Evolutionary conservation across 2,329 filamentous ascomycete species (phyloP).

Genomic region (Colletotrichum sp.): DNA sequence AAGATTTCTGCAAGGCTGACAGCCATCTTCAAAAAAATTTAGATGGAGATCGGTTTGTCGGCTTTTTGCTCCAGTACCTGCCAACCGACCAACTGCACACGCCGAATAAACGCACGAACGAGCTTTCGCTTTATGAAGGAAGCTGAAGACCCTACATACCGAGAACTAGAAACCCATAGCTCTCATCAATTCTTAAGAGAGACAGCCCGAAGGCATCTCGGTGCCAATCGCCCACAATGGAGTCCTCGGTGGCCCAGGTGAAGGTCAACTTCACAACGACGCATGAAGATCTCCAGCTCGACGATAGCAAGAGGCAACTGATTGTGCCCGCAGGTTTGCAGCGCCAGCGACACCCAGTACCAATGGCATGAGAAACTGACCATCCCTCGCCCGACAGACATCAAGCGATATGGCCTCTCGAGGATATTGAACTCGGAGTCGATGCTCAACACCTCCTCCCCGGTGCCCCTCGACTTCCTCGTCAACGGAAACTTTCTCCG

Average conservation of each 20-base stretch:
- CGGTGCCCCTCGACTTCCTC: conserved; percentile 91
- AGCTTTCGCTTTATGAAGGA: background rate
- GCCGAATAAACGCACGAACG: background rate
- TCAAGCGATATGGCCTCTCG: conserved; percentile 73
- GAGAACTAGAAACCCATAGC: background rate
- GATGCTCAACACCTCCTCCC: conserved; percentile 68
- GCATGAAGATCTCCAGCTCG: conserved; percentile 65
- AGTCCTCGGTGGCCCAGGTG: conserved; percentile 56
- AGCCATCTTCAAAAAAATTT: conserved; percentile 20
- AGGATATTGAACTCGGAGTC: conserved; percentile 75
- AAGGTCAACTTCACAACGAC: conserved; percentile 73
- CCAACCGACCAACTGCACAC: background rate
- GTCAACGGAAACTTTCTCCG: conserved; percentile 92
- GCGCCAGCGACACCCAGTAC: background rate
- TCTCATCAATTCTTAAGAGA: background rate
- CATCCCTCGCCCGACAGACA: conserved; percentile 47
- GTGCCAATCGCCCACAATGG: conserved; percentile 33
- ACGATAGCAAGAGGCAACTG: conserved; percentile 65
- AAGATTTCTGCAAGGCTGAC: conserved; percentile 23
- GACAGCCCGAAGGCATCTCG: background rate
- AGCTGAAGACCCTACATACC: too few relatives aligned
- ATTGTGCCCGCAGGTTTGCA: conserved; percentile 64
- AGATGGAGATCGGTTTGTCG: background rate
- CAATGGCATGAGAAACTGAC: conserved; percentile 7
- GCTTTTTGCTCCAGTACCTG: background rate